Percentiles rank a stretch among this genome's conserved stretches.
Evolutionary conservation across 2,329 filamentous ascomycete species (phyloP).

Genomic region (Celoporthe dispersa): DNA sequence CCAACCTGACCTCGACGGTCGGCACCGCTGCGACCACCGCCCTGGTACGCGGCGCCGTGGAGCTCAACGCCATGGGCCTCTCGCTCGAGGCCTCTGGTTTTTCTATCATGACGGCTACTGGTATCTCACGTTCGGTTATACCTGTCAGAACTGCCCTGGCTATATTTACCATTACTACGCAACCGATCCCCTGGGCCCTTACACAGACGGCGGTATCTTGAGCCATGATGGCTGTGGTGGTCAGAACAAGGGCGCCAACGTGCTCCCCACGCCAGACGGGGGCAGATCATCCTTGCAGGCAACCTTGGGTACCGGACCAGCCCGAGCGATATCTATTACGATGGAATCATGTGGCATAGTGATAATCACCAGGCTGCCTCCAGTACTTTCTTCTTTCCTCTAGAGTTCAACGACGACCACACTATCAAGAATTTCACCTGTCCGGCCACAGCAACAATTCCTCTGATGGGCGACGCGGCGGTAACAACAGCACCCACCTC

Average conservation of each 20-base stretch:
- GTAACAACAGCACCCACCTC: not conserved
- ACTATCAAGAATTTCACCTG: slow-evolving; percentile 1
- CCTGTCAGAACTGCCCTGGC: not conserved
- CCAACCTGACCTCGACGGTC: not conserved
- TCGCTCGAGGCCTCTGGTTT: not conserved
- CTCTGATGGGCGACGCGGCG: not conserved
- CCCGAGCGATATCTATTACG: not conserved
- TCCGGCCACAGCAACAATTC: not conserved
- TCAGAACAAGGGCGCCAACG: not conserved
- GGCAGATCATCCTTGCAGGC: not conserved
- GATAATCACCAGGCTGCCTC: slow-evolving; percentile 1
- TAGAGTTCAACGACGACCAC: not conserved
- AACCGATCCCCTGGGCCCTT: not conserved
- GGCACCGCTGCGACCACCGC: not conserved
- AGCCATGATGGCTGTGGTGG: not conserved
- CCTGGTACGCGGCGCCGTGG: not conserved
- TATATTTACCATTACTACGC: not conserved
- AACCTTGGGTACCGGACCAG: not conserved
- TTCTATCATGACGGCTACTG: not conserved
- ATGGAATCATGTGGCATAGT: not conserved
- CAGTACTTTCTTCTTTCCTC: not conserved
- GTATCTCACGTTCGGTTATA: not conserved
- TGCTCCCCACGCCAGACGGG: not conserved
- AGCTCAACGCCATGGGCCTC: not conserved
- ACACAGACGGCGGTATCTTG: not conserved